Evolutionary conservation across 1,139 yeast genomes (phyloP).

Genomic region (Kodamaea fungicola): DNA sequence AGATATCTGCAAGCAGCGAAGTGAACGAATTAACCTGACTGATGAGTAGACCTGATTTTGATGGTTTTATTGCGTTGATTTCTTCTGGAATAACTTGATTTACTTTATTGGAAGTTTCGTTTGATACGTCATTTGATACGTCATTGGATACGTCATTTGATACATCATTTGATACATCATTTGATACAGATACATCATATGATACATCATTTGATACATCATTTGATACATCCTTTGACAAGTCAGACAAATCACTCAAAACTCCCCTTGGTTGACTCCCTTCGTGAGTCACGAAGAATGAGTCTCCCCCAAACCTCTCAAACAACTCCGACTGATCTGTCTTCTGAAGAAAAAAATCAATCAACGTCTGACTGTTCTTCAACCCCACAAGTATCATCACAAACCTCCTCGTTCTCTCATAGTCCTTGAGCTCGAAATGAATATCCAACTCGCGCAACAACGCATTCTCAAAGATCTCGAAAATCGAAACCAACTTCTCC

Average conservation of each 20-base stretch:
- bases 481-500: constrained; percentile 52
- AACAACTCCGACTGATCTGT: constrained; percentile 32
- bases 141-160: too few species aligned
- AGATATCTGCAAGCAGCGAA: constrained; percentile 25
- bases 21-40: constrained; percentile 14
- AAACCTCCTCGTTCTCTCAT: constrained; percentile 30
- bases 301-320: constrained; percentile 20
- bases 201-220: too few species aligned
- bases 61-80: too few species aligned
- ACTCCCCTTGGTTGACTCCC: constrained; percentile 7
- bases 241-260: neutral
- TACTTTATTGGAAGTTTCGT: too few species aligned
- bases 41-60: too few species aligned
- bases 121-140: too few species aligned
- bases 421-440: constrained; percentile 53
- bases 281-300: constrained; percentile 15
- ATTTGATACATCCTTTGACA: too few species aligned
- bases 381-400: constrained; percentile 35
- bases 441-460: constrained; percentile 67
- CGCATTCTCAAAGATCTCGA: constrained; percentile 73
- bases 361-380: constrained; percentile 42
- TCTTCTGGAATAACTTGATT: too few species aligned
- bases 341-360: constrained; percentile 46
- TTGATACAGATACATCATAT: too few species aligned
- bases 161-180: too few species aligned